Conservation (phyloP, 2,329 filamentous ascomycete species). For the Chrysosporium queenslandicum region DNA sequence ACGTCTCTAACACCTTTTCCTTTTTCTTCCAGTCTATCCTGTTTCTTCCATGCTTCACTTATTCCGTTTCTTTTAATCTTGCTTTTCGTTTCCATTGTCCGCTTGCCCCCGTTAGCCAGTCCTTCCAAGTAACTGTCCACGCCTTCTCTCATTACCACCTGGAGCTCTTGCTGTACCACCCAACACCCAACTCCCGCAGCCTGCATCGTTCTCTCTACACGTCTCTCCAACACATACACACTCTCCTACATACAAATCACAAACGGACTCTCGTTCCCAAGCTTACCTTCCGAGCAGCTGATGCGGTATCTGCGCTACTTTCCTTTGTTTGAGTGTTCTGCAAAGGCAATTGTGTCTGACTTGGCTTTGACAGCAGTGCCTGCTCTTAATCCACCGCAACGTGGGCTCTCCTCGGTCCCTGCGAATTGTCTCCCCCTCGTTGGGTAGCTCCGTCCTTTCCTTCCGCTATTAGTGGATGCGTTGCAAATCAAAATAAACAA, state of each 20-base stretch:
- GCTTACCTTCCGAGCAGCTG: background rate
- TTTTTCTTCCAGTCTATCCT: background rate
- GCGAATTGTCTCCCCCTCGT: background rate
- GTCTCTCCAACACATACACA: background rate
- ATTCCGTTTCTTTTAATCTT: slow-evolving; percentile 5
- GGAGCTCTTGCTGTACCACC: slow-evolving; percentile 6
- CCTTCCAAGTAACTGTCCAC: slow-evolving; percentile 3
- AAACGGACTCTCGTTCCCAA: slow-evolving; percentile 1
- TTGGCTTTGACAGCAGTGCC: background rate
- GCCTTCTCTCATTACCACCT: slow-evolving; percentile 8
- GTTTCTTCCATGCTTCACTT: background rate
- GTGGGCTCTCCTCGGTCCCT: background rate
- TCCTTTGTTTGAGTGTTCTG: background rate
- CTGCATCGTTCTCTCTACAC: slow-evolving; percentile 5
- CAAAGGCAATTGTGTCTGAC: background rate
- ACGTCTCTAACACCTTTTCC: background rate
- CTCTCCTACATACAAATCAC: too few relatives aligned
- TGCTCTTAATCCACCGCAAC: background rate
- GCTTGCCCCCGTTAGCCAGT: slow-evolving; percentile 4
- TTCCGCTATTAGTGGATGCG: slow-evolving; percentile 1
- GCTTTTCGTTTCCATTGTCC: background rate
- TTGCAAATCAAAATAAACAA: background rate
- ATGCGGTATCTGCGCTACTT: slow-evolving; percentile 1
- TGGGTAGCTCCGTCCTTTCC: slow-evolving; percentile 8
- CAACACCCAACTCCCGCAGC: background rate